Base-by-base conservation (phyloP, 2,329 filamentous ascomycete species). In the Lachnellula cervina region DNA sequence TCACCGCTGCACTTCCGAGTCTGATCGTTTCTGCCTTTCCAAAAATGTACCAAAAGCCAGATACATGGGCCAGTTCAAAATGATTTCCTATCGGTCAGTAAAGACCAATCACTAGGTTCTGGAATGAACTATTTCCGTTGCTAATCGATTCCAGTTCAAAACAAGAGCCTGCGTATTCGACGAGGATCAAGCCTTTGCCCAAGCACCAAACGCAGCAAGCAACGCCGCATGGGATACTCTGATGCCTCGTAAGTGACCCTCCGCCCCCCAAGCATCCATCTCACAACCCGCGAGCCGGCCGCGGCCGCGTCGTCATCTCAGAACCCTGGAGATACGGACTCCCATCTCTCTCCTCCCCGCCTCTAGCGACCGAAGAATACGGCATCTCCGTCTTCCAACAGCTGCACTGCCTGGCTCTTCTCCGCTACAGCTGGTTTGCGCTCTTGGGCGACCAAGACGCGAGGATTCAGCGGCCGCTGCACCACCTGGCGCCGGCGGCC, bases 401-500 rank as follows among this genome's bases (percentile, higher is more conserved):
- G 25, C 13, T 44, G 42, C 42, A 44, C 42, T 25, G 42, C 21
- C 42, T 44, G 2, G 42, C 16, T 25, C 7, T 44, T 5, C 42
- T 44, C 42, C 23, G 42, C 23, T 44, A 44, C 21, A 23, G 42
- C 11, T 44, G 7, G n/a, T 44, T 44, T 25, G 42, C 42, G 23
- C 42, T 44, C 2, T 11, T 44, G 4, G 42, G 42, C 23, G 42
- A 44, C 42, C 42, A 44, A 44, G 42, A 44, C 23, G 16, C 42
- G 17, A 44, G n/a, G 4, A 14, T 44, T 19, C 17, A 44, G 42
- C 16, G 17, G 8, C 25, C 51, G 6, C 43, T 34, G 0, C 35
- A 32, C 23, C 54, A 56, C 40, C 11, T 56, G 17, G 32, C 16
- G n/a, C 51, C 42, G 38, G 46, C 49, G 9, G 49, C 51, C 7